A percentile compares a stretch with the other conserved stretches of the same genome.
Conservation (phyloP, 257 asterid genomes). For the Verbena officinalis region DNA sequence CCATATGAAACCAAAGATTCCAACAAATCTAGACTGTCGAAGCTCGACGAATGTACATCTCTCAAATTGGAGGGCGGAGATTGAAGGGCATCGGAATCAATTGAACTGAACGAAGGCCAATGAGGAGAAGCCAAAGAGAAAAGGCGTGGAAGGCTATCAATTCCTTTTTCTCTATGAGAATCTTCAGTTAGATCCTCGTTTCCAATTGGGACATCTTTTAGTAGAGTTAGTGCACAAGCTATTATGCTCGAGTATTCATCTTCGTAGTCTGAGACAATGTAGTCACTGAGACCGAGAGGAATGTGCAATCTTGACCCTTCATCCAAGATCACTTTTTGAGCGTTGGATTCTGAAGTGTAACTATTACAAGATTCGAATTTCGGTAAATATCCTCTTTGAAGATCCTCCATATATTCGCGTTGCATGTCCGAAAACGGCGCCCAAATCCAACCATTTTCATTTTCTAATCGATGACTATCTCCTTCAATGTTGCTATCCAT, state of each 20-base stretch:
- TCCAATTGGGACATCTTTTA: slow-evolving; percentile 48
- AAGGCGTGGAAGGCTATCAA: slow-evolving; percentile 47
- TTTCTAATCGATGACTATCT: slow-evolving; percentile 40
- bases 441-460: slow-evolving; percentile 71
- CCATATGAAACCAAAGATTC: slow-evolving; percentile 65
- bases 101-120: slow-evolving; percentile 68
- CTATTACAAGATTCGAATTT: slow-evolving; percentile 57
- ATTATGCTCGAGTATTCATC: slow-evolving; percentile 93
- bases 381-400: slow-evolving; percentile 61
- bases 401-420: slow-evolving; percentile 60
- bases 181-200: slow-evolving; percentile 45
- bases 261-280: slow-evolving; percentile 79
- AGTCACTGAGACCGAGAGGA: slow-evolving; percentile 67
- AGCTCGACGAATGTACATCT: slow-evolving; percentile 62
- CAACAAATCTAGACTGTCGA: slow-evolving; percentile 68
- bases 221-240: slow-evolving; percentile 81
- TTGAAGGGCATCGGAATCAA: slow-evolving; percentile 54
- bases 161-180: slow-evolving; percentile 43
- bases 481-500: slow-evolving; percentile 39
- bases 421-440: slow-evolving; percentile 67
- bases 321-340: slow-evolving; percentile 56
- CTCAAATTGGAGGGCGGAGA: slow-evolving; percentile 48
- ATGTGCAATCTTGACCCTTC: slow-evolving; percentile 80
- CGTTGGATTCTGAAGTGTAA: slow-evolving; percentile 46
- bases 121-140: slow-evolving; percentile 58